Conservation (phyloP, 352 stramenopile species). For the Phytopythium delawarense region DNA sequence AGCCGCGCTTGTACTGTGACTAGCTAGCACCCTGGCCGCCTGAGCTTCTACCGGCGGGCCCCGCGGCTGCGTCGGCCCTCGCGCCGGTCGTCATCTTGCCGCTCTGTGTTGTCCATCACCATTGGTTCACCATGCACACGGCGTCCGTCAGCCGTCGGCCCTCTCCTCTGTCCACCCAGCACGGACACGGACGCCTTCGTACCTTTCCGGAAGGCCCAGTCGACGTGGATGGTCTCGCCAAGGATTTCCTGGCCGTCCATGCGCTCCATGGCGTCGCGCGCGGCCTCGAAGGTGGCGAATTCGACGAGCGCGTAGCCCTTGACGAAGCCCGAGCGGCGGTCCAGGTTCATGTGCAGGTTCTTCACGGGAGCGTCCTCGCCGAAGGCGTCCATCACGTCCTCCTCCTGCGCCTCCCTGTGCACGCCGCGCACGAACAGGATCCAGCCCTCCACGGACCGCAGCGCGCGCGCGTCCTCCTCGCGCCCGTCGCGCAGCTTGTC, state of each 20-base stretch:
- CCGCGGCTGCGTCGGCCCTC: slow-evolving; percentile 29
- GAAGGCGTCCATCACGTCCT: slow-evolving; percentile 95
- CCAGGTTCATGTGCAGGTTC: slow-evolving; percentile 95
- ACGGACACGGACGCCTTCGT: not conserved
- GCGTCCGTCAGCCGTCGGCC: not conserved
- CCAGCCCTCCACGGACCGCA: slow-evolving; percentile 94
- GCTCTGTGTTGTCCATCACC: slow-evolving; percentile 1
- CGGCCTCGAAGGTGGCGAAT: slow-evolving; percentile 90
- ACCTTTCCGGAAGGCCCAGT: slow-evolving; percentile 93
- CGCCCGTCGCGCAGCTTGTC: slow-evolving; percentile 53
- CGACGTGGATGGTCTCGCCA: slow-evolving; percentile 85
- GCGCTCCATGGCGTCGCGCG: slow-evolving; percentile 87
- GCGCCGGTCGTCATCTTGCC: slow-evolving; percentile 17
- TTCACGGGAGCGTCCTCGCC: slow-evolving; percentile 94
- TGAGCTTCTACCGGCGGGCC: slow-evolving; percentile 41
- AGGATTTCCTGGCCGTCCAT: slow-evolving; percentile 93
- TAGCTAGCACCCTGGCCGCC: not conserved
- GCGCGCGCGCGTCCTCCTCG: slow-evolving; percentile 40
- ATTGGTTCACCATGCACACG: not conserved
- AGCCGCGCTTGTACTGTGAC: not conserved
- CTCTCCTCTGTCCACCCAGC: not conserved
- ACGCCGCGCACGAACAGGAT: slow-evolving; percentile 94
- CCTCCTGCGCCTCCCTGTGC: slow-evolving; percentile 95
- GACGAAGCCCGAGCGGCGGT: slow-evolving; percentile 93
- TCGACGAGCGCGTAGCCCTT: slow-evolving; percentile 96